Evolutionary conservation across 75 land plant genomes (phyloP), one percentile per base, ranked within the genome.

Genomic region (Ceratopteris richardii): DNA sequence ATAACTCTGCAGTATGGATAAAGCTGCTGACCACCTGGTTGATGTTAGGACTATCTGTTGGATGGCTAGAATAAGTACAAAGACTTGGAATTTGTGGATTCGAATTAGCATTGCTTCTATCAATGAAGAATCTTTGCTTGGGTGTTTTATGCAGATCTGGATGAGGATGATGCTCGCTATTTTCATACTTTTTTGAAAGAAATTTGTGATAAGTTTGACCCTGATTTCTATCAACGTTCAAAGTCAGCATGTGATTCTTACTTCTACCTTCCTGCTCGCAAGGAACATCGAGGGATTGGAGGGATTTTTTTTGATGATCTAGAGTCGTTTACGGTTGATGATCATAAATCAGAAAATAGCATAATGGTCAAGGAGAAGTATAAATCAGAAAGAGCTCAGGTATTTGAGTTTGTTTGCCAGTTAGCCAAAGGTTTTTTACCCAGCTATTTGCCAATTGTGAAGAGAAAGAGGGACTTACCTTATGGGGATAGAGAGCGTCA

Each of bases 261-360:
- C 56, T 74, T 74, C 52, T 74, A 69, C 21, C 41, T 74, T 29
- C 77, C 77, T 40, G 72, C 60, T 12, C 51, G 77, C 18, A 62
- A 69, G 58, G 73, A 74, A 40, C 77, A 74, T 27, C 66, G 77
- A 33, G 77, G 77, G 22, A 68, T 54, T 17, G 77, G 77, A 28
- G 77, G 77, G 19, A 74, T 74, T 62, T 74, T 74, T 48, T 74
- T 74, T 57, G 77, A 74, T 58, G 77, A 74, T 56, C 42, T 74
- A 53, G 77, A 74, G 23, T 57, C 17, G 19, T 60, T 72, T 24
- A 42, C n/a, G 37, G 18, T 31, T 22, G 33, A 20, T 54, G 24
- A 11, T 20, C 25, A 21, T 27, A 24, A 42, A 46, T 22, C 28
- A 42, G 37, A 33, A 33, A n/a, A n/a, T n/a, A n/a, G n/a, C n/a